Conservation (phyloP, 73 alveolate species). For the Blepharisma stoltei region DNA sequence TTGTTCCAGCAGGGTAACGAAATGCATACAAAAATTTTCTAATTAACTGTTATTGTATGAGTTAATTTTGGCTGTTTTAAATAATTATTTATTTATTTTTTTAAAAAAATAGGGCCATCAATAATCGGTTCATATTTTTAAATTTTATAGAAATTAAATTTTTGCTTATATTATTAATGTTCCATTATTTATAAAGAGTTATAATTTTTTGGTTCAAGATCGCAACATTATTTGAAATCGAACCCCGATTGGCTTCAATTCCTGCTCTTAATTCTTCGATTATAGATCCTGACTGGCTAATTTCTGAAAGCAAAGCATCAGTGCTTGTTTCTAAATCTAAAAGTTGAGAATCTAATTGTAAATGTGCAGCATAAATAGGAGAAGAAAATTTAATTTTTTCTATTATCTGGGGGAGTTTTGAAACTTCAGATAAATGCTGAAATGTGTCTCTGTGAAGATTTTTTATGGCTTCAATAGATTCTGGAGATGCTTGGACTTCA, state of each 20-base stretch:
- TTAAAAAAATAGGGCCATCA: no score
- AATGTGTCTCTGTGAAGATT: not conserved
- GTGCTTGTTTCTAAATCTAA: constrained; percentile 1
- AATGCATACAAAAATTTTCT: constrained; percentile 6
- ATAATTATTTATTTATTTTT: no score
- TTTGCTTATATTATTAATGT: no score
- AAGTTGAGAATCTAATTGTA: not conserved
- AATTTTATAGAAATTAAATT: no score
- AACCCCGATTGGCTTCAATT: no score
- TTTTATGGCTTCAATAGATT: not conserved
- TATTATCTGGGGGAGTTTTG: not conserved
- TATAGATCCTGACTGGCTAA: no score
- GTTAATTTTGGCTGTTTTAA: not conserved
- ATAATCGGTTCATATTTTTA: no score
- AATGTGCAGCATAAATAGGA: not conserved
- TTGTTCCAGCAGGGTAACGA: not conserved
- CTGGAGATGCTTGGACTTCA: not conserved
- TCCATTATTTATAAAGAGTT: no score
- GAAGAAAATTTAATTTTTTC: not conserved
- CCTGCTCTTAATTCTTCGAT: no score
- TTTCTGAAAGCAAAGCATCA: not conserved
- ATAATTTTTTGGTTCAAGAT: no score
- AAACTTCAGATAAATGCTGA: not conserved
- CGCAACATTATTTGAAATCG: no score
- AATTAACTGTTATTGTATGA: constrained; percentile 18